Base-by-base conservation (phyloP, 2,329 filamentous ascomycete genomes). In the Xylaria digitata region DNA sequence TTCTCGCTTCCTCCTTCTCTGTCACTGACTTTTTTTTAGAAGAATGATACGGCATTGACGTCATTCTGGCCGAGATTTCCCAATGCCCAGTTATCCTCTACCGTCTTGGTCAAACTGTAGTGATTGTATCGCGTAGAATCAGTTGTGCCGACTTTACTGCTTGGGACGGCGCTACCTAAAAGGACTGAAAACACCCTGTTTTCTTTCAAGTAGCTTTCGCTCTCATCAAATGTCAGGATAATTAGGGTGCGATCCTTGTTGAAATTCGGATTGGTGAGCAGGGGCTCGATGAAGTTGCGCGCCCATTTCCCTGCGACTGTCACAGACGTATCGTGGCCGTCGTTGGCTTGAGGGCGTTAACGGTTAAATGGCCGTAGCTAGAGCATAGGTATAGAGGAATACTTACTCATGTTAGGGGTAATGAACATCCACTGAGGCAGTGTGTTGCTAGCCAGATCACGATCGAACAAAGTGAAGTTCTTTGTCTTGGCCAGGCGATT, bases 371-470 rank as follows among this genome's bases (percentile, higher is more conserved):
- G 32, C 6, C 8, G 26, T 49, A 15, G 43, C 15, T 13, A 45
- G 5, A 5, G 32, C 17, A 4, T 15, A 13, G 23, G 1, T 56
- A n/a, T 45, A 62, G 43, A 15, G 32, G 48, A 46, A 26, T 19
- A 40, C 69, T 53, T 40, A 71, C 69, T 83, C 81, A 83, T 83
- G 74, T 84, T 84, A 15, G 82, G 82, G 5, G 82, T 83, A 62
- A 83, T 80, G 70, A 83, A 84, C 65, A 77, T 74, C 75, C 75
- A 77, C 56, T 77, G 75, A 11, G 75, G 75, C 32, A 77, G 70
- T 9, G 63, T 71, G 52, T 73, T 62, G 43, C 61, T 68, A 3
- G 62, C 71, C 13, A 77, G 70, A 42, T 77, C 75, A 6, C 69
- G 65, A 40, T 76, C 69, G 63, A 77, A 77, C 63, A 75, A 59